Conservation (phyloP, 78 protist genomes). For the Trichosphaerium sp. region DNA sequence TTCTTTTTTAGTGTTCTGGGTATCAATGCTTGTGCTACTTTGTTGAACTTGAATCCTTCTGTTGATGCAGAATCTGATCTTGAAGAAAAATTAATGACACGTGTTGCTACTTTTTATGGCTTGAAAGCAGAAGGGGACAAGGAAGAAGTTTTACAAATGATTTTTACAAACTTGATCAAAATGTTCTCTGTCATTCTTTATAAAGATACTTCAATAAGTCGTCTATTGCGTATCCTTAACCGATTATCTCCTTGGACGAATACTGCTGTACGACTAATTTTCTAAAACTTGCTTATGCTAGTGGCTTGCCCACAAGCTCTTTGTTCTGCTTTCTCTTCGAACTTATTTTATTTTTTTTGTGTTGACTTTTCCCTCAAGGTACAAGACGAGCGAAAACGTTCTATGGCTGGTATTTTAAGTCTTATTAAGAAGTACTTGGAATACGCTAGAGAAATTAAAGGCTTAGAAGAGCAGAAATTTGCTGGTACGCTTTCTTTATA, state of each 20-base stretch:
- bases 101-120: background rate
- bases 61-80: conserved; percentile 25
- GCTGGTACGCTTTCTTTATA: no score
- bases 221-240: conserved; percentile 20
- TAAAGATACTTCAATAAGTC: conserved; percentile 19
- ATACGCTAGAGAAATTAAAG: conserved; percentile 7
- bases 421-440: conserved; percentile 30
- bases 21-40: conserved; percentile 18
- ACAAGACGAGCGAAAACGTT: conserved; percentile 23
- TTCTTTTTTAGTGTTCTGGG: no score
- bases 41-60: background rate
- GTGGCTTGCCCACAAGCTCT: no score
- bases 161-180: conserved; percentile 5
- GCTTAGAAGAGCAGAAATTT: conserved; percentile 10
- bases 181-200: conserved; percentile 24
- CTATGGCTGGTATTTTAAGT: conserved; percentile 27
- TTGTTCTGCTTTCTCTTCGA: no score
- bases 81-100: background rate
- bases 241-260: conserved; percentile 35
- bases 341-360: no score
- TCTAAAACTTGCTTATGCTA: no score
- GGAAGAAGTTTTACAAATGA: conserved; percentile 1
- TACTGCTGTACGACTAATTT: no score
- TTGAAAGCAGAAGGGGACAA: background rate
- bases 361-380: no score